Conservation (phyloP, 768 basidiomycete genomes). For the Suillus lakei region DNA sequence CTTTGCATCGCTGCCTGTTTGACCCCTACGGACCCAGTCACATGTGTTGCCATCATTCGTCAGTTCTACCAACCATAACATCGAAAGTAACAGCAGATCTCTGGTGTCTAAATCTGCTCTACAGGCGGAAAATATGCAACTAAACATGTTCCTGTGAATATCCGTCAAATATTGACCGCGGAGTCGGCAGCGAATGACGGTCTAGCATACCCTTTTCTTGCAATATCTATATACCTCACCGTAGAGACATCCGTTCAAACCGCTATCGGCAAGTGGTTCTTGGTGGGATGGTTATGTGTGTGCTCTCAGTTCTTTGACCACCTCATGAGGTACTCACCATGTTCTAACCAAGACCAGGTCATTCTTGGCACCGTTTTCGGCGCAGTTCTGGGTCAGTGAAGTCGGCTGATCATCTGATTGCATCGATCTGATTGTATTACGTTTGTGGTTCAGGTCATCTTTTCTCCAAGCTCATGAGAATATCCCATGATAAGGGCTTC, state of each 20-base stretch:
- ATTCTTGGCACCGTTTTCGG: slow-evolving; percentile 76
- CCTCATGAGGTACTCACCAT: slow-evolving; percentile 8
- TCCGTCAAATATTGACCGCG: slow-evolving; percentile 82
- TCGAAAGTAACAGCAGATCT: too few species aligned
- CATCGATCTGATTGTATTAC: neutral
- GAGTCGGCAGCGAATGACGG: slow-evolving; percentile 97
- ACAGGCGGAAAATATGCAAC: slow-evolving; percentile 72
- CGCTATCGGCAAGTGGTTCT: slow-evolving; percentile 85
- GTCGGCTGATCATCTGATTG: neutral
- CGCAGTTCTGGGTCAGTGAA: slow-evolving; percentile 47
- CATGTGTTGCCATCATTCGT: too few species aligned
- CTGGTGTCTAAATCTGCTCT: neutral
- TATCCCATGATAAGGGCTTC: slow-evolving; percentile 63
- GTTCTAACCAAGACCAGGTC: slow-evolving; percentile 70
- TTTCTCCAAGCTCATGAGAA: slow-evolving; percentile 76
- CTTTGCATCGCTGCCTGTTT: too few species aligned
- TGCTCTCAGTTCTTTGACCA: slow-evolving; percentile 16
- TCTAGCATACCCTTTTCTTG: slow-evolving; percentile 90
- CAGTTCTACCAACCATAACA: too few species aligned
- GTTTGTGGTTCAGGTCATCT: slow-evolving; percentile 50
- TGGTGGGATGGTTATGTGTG: slow-evolving; percentile 82
- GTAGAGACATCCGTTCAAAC: slow-evolving; percentile 62
- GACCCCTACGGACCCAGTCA: too few species aligned
- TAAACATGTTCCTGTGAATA: slow-evolving; percentile 70
- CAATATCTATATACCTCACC: slow-evolving; percentile 84